phyloP scores from a whole-genome alignment of 345 rosid species.

The Leavenworthia alabamica region DNA sequence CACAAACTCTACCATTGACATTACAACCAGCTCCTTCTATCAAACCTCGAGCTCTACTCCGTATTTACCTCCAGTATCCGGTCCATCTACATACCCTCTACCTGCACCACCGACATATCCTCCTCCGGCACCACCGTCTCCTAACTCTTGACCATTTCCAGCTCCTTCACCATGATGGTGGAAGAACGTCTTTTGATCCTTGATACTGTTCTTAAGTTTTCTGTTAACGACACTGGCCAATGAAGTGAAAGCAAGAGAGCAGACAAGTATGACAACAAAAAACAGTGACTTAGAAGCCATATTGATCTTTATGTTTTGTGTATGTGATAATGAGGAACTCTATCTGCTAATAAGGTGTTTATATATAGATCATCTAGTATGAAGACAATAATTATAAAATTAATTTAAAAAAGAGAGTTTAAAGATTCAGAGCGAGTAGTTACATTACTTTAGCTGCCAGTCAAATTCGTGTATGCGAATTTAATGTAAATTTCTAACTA shows the following conservation, averaged over 20 bases:
- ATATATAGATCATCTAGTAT: conserved; percentile 20
- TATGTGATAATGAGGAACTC: conserved; percentile 19
- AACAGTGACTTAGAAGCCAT: conserved; percentile 31
- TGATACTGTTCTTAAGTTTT: conserved; percentile 24
- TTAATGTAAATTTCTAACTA: conserved; percentile 28
- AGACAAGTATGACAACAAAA: conserved; percentile 27
- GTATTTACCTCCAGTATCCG: neutral
- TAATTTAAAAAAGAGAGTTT: neutral
- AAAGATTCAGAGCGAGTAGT: conserved; percentile 1
- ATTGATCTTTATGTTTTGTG: conserved; percentile 13
- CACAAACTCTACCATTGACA: conserved; percentile 32
- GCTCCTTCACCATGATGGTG: conserved; percentile 25
- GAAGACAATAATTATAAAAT: neutral
- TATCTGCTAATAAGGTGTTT: conserved; percentile 12
- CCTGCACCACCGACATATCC: conserved; percentile 20
- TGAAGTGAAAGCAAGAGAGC: conserved; percentile 29
- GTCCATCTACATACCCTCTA: conserved; percentile 37
- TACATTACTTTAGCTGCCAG: conserved; percentile 27
- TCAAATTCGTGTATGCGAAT: conserved; percentile 26
- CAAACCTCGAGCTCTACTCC: conserved; percentile 29
- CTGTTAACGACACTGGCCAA: conserved; percentile 22
- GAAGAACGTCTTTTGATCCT: conserved; percentile 28
- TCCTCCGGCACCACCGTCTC: conserved; percentile 36
- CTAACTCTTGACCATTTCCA: conserved; percentile 35
- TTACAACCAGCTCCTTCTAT: conserved; percentile 31